A percentile compares a stretch with the other conserved stretches of the same genome.
Conservation (phyloP, 108 stramenopile species). For the Thalassiosira profunda region DNA sequence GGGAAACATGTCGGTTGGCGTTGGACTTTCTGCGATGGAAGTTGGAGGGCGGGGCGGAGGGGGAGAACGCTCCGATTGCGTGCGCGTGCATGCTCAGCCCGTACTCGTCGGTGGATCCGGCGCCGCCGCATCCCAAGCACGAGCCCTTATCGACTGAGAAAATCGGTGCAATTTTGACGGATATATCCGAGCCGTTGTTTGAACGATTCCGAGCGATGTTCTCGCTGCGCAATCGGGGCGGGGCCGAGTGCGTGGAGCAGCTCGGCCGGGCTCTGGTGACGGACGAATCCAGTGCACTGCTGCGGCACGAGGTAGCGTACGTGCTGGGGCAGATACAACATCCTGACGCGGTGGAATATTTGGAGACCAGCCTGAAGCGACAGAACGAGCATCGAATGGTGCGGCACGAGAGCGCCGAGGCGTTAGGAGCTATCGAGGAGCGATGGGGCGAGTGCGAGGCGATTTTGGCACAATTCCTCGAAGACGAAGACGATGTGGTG, state of each 20-base stretch:
- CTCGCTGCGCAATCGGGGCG: conserved; percentile 93
- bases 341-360: conserved; percentile 79
- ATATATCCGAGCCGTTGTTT: conserved; percentile 79
- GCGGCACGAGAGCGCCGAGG: conserved; percentile 98
- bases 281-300: conserved; percentile 83
- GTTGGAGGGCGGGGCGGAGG: conserved; percentile 28
- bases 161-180: conserved; percentile 74
- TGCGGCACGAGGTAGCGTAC: conserved; percentile 99
- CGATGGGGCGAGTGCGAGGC: conserved; percentile 84
- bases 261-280: conserved; percentile 76
- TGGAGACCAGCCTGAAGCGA: conserved; percentile 71
- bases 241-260: conserved; percentile 77
- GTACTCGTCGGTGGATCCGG: conserved; percentile 87
- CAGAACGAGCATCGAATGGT: conserved; percentile 95
- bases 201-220: conserved; percentile 99
- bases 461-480: conserved; percentile 70
- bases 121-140: conserved; percentile 85
- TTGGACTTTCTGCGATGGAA: conserved; percentile 85
- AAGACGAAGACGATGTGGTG: conserved; percentile 81
- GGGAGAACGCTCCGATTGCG: conserved; percentile 49
- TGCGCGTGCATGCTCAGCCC: conserved; percentile 91
- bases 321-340: conserved; percentile 98
- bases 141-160: conserved; percentile 45
- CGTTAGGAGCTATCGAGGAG: conserved; percentile 96
- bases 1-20: conserved; percentile 92